These are phyloP conservation scores for Suaeda aralocaspica DNA, from an alignment of 148 eudicot species.

Conservation along the genomic window DNA sequence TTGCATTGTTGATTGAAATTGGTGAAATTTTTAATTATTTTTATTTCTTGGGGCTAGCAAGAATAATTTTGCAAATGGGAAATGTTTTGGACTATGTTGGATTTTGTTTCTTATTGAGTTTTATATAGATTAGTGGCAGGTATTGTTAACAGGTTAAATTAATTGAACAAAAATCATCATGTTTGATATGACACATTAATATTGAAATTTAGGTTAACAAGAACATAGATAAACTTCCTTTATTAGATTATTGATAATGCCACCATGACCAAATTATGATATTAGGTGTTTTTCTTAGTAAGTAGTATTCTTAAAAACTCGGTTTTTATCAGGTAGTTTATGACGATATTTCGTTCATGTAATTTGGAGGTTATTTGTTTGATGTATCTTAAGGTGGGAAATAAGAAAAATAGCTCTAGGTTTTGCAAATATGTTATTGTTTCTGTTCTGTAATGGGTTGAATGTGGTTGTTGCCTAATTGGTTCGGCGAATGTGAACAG, in stretches of 20 bases:
- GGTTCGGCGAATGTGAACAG: not conserved
- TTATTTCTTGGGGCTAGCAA: not conserved
- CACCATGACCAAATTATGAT: too few species aligned
- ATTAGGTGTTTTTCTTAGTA: too few species aligned
- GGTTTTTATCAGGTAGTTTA: too few species aligned
- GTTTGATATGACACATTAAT: not conserved
- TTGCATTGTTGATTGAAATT: not conserved
- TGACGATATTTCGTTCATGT: not conserved
- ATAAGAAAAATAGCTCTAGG: not conserved
- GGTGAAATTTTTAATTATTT: not conserved
- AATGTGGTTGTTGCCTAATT: slow-evolving; percentile 1
- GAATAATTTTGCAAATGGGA: not conserved
- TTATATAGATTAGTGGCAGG: not conserved
- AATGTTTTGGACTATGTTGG: not conserved
- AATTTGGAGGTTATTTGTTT: not conserved
- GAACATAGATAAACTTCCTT: not conserved
- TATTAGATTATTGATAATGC: not conserved
- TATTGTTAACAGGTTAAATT: not conserved
- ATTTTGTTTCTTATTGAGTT: not conserved
- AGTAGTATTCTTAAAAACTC: too few species aligned
- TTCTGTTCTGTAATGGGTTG: not conserved
- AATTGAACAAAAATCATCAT: not conserved
- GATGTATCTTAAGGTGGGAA: slow-evolving; percentile 3
- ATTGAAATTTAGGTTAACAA: slow-evolving; percentile 6
- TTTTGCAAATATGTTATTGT: not conserved